Evolutionary conservation across 257 asterid genomes (phyloP).

Genomic region (Jacaranda copaia): DNA sequence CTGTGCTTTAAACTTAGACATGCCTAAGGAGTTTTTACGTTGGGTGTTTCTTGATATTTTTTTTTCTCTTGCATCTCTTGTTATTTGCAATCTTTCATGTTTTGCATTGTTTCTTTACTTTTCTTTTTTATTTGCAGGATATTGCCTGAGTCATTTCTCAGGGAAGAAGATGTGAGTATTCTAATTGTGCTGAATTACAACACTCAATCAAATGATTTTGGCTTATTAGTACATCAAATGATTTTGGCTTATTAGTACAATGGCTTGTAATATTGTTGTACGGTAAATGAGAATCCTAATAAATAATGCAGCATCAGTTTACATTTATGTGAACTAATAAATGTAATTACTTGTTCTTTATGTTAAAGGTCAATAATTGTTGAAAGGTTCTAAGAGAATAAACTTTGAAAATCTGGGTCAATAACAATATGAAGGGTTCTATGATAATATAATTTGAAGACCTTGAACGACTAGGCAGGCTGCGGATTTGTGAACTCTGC

Average conservation of each 20-base stretch:
- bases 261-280: background rate
- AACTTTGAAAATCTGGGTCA: background rate
- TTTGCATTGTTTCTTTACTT: slow-evolving; percentile 28
- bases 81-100: background rate
- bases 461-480: background rate
- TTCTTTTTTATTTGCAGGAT: slow-evolving; percentile 55
- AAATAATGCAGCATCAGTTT: background rate
- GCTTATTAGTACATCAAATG: background rate
- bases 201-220: background rate
- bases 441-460: background rate
- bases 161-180: slow-evolving; percentile 84
- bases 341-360: background rate
- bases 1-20: slow-evolving; percentile 1
- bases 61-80: background rate
- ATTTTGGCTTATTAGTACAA: background rate
- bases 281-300: background rate
- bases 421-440: background rate
- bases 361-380: background rate
- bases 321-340: background rate
- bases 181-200: slow-evolving; percentile 6
- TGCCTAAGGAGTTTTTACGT: background rate
- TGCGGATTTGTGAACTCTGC: background rate
- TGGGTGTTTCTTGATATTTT: background rate
- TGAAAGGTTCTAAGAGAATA: background rate
- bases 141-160: slow-evolving; percentile 68